A percentile compares a stretch with the other conserved stretches of the same genome.
These are phyloP conservation scores for Ophiocordyceps robertsii DNA, from an alignment of 2,329 filamentous ascomycete genomes.

Conservation along the genomic window DNA sequence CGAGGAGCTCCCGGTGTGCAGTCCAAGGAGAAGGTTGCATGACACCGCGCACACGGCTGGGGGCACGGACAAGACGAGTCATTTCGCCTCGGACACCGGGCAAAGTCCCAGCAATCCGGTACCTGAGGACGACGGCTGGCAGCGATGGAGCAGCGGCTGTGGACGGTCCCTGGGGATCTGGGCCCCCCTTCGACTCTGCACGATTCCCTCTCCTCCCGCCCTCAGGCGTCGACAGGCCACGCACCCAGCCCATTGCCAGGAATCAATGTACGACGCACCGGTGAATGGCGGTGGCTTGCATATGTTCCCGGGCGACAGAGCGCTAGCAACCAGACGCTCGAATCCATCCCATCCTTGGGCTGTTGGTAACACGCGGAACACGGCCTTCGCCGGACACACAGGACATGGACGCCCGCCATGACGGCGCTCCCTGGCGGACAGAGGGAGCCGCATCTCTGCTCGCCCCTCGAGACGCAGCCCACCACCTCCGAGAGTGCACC, in stretches of 20 bases:
- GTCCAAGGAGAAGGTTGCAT: slow-evolving; percentile 1
- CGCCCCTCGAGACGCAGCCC: not conserved
- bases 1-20: slow-evolving; percentile 2
- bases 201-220: not conserved
- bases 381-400: not conserved
- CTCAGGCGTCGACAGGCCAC: not conserved
- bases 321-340: not conserved
- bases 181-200: not conserved
- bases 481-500: not conserved
- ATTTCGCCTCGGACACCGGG: not conserved
- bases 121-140: not conserved
- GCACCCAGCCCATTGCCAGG: slow-evolving; percentile 2
- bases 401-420: not conserved
- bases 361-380: not conserved
- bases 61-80: slow-evolving; percentile 1
- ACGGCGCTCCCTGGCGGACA: not conserved
- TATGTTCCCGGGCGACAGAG: not conserved
- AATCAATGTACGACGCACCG: slow-evolving; percentile 3
- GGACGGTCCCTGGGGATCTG: not conserved
- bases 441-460: not conserved
- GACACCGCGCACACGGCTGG: not conserved
- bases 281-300: slow-evolving; percentile 3
- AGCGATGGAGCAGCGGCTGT: not conserved
- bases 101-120: slow-evolving; percentile 2
- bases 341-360: not conserved